These are phyloP conservation scores for Ceratocystis smalleyi DNA, from an alignment of 2,329 filamentous ascomycete species.

Conservation along the genomic window DNA sequence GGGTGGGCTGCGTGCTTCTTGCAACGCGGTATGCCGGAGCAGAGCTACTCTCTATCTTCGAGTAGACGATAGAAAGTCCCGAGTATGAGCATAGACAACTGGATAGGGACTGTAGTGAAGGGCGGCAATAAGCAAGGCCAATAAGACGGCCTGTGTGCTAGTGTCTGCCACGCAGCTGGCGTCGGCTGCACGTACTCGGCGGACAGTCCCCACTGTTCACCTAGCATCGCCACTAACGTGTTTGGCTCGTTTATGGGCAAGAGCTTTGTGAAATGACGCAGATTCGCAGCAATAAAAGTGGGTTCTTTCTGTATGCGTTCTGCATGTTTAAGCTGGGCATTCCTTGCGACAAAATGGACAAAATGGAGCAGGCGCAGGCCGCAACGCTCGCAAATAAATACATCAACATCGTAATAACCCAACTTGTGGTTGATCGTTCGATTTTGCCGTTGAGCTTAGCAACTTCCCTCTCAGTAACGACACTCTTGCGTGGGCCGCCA, in stretches of 20 bases:
- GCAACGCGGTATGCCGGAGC: slow-evolving; percentile 24
- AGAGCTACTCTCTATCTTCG: slow-evolving; percentile 5
- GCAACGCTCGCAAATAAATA: neutral
- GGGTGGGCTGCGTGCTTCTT: slow-evolving; percentile 28
- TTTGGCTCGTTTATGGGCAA: slow-evolving; percentile 12
- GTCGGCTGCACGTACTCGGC: neutral
- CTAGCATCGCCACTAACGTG: slow-evolving; percentile 3
- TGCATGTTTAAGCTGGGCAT: neutral
- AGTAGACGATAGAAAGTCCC: neutral
- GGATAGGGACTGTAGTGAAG: neutral
- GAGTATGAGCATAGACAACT: slow-evolving; percentile 2
- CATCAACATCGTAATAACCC: neutral
- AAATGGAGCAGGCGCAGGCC: neutral
- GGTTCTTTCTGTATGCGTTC: neutral
- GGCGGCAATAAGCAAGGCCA: neutral
- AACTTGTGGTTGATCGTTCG: neutral
- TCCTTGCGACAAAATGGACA: neutral
- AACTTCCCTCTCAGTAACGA: neutral
- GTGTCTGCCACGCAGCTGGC: neutral
- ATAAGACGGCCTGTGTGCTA: neutral
- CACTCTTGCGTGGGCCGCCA: neutral
- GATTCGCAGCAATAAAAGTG: neutral
- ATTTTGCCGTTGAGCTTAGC: neutral
- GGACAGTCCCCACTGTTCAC: neutral
- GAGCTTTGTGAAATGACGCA: slow-evolving; percentile 9